phyloP scores from a whole-genome alignment of 2,329 filamentous ascomycete species.

The Botrytis sinoallii region DNA sequence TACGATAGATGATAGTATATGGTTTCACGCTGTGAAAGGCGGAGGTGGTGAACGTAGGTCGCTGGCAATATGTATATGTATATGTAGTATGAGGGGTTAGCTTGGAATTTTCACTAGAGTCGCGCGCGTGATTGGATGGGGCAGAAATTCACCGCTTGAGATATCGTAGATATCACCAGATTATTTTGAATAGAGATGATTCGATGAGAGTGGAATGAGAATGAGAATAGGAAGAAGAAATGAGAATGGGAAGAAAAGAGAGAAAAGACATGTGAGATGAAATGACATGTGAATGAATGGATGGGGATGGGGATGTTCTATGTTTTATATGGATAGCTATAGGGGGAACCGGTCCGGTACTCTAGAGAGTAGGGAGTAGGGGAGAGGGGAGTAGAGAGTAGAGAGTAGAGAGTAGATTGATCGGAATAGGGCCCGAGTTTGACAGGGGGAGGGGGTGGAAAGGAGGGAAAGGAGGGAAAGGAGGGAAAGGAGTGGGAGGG shows the following conservation, averaged over 20 bases:
- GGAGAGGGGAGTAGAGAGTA: too few relatives aligned
- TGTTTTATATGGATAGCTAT: too few relatives aligned
- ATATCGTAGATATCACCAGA: not conserved
- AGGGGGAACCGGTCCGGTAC: too few relatives aligned
- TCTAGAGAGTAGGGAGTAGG: too few relatives aligned
- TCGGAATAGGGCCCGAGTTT: too few relatives aligned
- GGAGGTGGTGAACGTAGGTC: not conserved
- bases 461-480: too few relatives aligned
- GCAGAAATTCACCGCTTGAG: slow-evolving; percentile 9
- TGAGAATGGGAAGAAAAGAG: not conserved
- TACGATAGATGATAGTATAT: not conserved
- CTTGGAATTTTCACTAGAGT: not conserved
- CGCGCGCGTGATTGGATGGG: not conserved
- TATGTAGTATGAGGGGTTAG: slow-evolving; percentile 11
- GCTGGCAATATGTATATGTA: not conserved
- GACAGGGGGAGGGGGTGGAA: too few relatives aligned
- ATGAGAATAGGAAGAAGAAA: not conserved
- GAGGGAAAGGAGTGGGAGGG: too few relatives aligned
- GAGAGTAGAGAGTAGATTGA: too few relatives aligned
- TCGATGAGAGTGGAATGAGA: not conserved
- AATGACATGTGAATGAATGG: too few relatives aligned
- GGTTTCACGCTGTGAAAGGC: not conserved
- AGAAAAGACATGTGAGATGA: not conserved
- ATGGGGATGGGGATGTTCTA: too few relatives aligned
- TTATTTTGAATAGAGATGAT: not conserved